Evolutionary conservation across 306 rosid species (phyloP).

Genomic region (Inga oerstediana): DNA sequence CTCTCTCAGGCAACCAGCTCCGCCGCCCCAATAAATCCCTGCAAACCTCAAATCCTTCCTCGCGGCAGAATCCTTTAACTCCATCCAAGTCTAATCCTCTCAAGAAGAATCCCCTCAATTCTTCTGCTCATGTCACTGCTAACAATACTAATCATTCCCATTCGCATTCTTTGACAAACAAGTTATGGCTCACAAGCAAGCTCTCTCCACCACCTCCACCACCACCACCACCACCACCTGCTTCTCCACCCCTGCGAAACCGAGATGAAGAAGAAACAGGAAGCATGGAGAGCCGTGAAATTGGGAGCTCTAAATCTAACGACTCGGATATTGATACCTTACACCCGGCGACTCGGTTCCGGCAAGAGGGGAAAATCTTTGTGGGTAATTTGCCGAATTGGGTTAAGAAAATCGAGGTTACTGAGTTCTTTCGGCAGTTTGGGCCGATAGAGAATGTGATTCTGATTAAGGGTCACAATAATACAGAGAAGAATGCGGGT

Average conservation of each 20-base stretch:
- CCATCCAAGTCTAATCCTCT: slow-evolving; percentile 67
- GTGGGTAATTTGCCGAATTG: slow-evolving; percentile 86
- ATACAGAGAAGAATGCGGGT: slow-evolving; percentile 66
- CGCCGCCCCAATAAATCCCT: slow-evolving; percentile 76
- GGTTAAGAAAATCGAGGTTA: slow-evolving; percentile 71
- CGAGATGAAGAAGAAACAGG: slow-evolving; percentile 11
- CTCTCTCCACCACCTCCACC: slow-evolving; percentile 45
- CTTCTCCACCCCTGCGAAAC: neutral
- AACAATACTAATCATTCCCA: slow-evolving; percentile 20
- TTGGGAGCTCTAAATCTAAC: neutral
- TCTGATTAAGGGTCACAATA: slow-evolving; percentile 67
- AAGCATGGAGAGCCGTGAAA: slow-evolving; percentile 15
- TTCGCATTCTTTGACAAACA: slow-evolving; percentile 54
- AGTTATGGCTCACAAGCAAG: slow-evolving; percentile 90
- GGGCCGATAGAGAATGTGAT: slow-evolving; percentile 78
- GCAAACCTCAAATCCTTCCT: slow-evolving; percentile 36
- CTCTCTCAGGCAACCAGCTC: slow-evolving; percentile 39
- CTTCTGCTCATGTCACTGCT: slow-evolving; percentile 33
- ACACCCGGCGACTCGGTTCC: slow-evolving; percentile 31
- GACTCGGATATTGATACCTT: slow-evolving; percentile 11
- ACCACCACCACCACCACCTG: neutral
- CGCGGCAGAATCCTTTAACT: slow-evolving; percentile 37
- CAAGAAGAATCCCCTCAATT: slow-evolving; percentile 36
- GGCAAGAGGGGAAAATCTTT: slow-evolving; percentile 87
- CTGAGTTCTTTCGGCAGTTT: slow-evolving; percentile 81